phyloP scores from a whole-genome alignment of 257 asterid genomes.

The Osmanthus fragrans region DNA sequence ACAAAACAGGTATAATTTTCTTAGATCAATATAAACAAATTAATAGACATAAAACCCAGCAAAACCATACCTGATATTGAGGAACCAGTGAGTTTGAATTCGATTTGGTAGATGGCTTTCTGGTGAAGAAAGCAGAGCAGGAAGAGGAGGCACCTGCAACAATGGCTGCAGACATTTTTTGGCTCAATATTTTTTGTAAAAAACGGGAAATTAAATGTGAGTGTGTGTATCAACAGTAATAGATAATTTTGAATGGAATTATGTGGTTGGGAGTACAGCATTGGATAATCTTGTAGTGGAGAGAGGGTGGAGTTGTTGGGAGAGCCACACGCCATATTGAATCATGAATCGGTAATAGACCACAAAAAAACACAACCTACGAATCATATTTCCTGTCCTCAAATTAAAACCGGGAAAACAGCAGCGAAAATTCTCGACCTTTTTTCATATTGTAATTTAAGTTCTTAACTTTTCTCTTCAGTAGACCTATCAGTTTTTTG shows the following conservation, averaged over 20 bases:
- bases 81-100: constrained; percentile 25
- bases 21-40: neutral
- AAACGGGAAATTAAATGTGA: neutral
- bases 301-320: neutral
- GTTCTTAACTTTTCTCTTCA: too few species aligned
- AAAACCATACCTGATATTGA: constrained; percentile 46
- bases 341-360: neutral
- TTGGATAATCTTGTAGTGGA: neutral
- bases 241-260: neutral
- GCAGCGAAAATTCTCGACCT: neutral
- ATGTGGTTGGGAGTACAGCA: neutral
- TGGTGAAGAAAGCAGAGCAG: constrained; percentile 52
- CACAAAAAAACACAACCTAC: neutral
- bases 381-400: neutral
- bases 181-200: neutral
- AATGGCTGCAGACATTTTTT: constrained; percentile 48
- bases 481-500: too few species aligned
- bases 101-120: constrained; percentile 39
- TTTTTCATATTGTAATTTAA: too few species aligned
- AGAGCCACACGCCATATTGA: neutral
- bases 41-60: neutral
- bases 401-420: neutral
- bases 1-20: neutral
- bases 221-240: neutral
- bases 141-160: constrained; percentile 70